Base-by-base conservation (phyloP, 805 yeast species). In the Yamadazyma sp. region DNA sequence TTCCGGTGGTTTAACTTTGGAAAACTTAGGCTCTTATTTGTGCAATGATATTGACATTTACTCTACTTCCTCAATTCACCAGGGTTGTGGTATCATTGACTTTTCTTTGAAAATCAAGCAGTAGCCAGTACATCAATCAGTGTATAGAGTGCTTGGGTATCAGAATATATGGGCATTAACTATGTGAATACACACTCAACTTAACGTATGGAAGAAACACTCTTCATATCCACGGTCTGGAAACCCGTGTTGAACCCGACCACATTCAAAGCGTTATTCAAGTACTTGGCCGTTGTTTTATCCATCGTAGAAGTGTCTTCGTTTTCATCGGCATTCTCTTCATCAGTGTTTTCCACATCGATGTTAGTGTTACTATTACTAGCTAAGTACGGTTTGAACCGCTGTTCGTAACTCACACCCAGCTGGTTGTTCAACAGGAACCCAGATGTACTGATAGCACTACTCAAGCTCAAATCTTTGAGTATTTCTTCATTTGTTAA, bases 1-100 rank as follows among this genome's bases (percentile, higher is more conserved):
- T 62, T 81, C 91, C 38, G 98, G 98, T 15, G 98, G 98, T 0
- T 72, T 90, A 46, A 84, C 84, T 3, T 64, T 80, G 47, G 71
- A 75, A 3, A 90, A 90, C 58, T 64, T 90, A 39, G 60, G 64
- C 18, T 59, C 70, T 5, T 91, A 75, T 53, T 68, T 90, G 51
- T 80, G 89, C 49, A 75, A 84, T 42, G 87, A 84, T 41, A 80
- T 90, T 42, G 98, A 90, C 51, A 81, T 90, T 47, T 91, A 89
- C 68, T 83, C 95, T 24, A 91, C 98, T 1, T 82, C 95, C 13
- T 78, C 89, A 12, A 82, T 91, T 42, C 98, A 90, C 57, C 98
- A 90, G 64, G 97, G 97, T n/a, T 73, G 82, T 7, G 78, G 81
- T 0, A 75, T 84, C 20, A 73, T 90, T 43, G 98, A 90, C 57